Conservation (phyloP, 2,329 filamentous ascomycete genomes). For the Botryosphaeria agaves region DNA sequence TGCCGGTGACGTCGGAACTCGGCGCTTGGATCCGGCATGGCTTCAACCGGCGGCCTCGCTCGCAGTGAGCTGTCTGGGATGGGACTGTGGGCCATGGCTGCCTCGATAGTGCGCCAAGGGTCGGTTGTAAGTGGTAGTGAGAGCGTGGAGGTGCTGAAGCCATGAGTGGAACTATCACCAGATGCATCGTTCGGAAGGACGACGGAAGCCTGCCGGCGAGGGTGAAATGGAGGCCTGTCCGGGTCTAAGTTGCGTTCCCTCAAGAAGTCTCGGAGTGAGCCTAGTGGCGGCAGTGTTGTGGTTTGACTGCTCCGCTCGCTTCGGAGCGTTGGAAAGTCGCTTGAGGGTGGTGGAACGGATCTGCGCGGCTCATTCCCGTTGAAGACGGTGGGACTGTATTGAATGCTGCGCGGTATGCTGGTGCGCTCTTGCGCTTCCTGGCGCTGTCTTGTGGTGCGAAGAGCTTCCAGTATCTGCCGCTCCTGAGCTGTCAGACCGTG, state of each 20-base stretch:
- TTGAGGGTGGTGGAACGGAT: background rate
- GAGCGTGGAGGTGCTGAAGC: conserved; percentile 1
- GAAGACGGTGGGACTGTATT: conserved; percentile 17
- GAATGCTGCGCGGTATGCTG: conserved; percentile 20
- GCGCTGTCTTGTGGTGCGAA: conserved; percentile 24
- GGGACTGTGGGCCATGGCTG: conserved; percentile 16
- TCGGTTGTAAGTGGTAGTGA: conserved; percentile 14
- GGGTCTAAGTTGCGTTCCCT: conserved; percentile 4
- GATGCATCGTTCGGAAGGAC: conserved; percentile 12
- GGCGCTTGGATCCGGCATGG: background rate
- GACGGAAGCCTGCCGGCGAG: conserved; percentile 22
- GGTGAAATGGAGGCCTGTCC: conserved; percentile 6
- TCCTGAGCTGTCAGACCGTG: conserved; percentile 27
- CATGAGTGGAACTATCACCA: background rate
- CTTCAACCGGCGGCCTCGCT: conserved; percentile 6
- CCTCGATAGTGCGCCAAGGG: conserved; percentile 31
- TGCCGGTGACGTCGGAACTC: background rate
- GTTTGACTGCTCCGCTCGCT: conserved; percentile 1
- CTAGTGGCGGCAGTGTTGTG: conserved; percentile 4
- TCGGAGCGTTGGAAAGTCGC: conserved; percentile 3
- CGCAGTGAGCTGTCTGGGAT: background rate
- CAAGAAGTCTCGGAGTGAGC: conserved; percentile 6
- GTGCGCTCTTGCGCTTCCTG: conserved; percentile 22
- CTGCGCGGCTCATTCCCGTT: background rate
- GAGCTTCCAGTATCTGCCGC: conserved; percentile 26